Conservation (phyloP, 345 rosid genomes). For the Adansonia digitata region DNA sequence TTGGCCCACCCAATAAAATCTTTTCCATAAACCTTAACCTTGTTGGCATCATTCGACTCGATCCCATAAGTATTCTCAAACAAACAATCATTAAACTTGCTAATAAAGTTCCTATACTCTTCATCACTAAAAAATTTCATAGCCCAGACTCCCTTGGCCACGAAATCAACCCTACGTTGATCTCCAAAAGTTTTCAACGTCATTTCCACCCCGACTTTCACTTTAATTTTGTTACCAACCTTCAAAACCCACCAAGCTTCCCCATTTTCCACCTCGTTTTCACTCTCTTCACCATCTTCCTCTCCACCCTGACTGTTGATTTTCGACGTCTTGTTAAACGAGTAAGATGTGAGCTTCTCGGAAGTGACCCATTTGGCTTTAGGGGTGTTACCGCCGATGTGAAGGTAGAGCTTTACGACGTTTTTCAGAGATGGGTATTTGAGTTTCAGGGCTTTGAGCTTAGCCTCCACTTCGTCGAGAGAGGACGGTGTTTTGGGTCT, state of each 20-base stretch:
- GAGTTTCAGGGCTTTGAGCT: conserved; percentile 55
- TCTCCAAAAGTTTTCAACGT: conserved; percentile 68
- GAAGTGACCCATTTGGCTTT: conserved; percentile 75
- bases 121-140: conserved; percentile 60
- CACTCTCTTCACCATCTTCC: conserved; percentile 37
- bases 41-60: conserved; percentile 75
- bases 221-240: conserved; percentile 49
- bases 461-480: conserved; percentile 60
- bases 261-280: conserved; percentile 32
- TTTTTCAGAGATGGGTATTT: conserved; percentile 44
- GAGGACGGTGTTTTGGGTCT: conserved; percentile 47
- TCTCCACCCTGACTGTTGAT: conserved; percentile 20
- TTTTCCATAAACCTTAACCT: conserved; percentile 77
- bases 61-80: conserved; percentile 80
- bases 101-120: conserved; percentile 44
- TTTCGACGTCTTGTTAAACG: conserved; percentile 44
- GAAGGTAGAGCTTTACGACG: conserved; percentile 57
- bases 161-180: conserved; percentile 91
- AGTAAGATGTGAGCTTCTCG: conserved; percentile 54
- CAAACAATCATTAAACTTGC: conserved; percentile 58
- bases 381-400: conserved; percentile 67
- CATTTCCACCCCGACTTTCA: conserved; percentile 54
- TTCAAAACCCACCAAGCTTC: conserved; percentile 60
- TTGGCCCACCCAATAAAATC: conserved; percentile 87
- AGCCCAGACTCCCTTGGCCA: conserved; percentile 84